Conservation (phyloP, 2,329 filamentous ascomycete species). For the Calonectria pauciramosa region DNA sequence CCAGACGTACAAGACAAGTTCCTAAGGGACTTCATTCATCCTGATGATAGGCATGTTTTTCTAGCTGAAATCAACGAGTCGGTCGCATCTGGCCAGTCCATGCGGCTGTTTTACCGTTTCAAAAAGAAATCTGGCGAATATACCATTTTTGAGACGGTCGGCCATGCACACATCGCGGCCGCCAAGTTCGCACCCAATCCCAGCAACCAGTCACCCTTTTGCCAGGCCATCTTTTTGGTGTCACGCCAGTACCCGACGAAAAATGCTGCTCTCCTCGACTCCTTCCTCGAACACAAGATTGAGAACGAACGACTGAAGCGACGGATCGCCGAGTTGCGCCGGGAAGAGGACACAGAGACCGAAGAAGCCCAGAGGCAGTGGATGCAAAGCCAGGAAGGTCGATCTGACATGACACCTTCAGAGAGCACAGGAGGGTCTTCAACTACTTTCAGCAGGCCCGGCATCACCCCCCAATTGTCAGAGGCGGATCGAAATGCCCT, state of each 20-base stretch:
- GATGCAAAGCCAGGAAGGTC: slow-evolving; percentile 69
- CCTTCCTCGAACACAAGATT: slow-evolving; percentile 96
- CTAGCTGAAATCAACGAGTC: slow-evolving; percentile 91
- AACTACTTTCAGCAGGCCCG: slow-evolving; percentile 47
- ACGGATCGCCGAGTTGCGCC: slow-evolving; percentile 86
- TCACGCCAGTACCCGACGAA: slow-evolving; percentile 90
- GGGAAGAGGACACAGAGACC: slow-evolving; percentile 86
- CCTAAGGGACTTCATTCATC: slow-evolving; percentile 86
- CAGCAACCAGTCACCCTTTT: slow-evolving; percentile 77
- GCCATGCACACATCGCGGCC: slow-evolving; percentile 87
- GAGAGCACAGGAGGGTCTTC: slow-evolving; percentile 58
- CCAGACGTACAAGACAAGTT: slow-evolving; percentile 81
- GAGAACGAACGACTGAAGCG: slow-evolving; percentile 91
- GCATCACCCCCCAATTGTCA: slow-evolving; percentile 67
- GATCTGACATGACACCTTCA: slow-evolving; percentile 66
- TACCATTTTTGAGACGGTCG: slow-evolving; percentile 90
- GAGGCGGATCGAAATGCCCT: slow-evolving; percentile 75
- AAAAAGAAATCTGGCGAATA: slow-evolving; percentile 80
- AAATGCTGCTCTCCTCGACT: slow-evolving; percentile 87
- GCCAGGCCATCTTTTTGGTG: slow-evolving; percentile 95
- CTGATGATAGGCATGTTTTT: slow-evolving; percentile 87
- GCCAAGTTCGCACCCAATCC: slow-evolving; percentile 75
- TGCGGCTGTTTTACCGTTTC: slow-evolving; percentile 91
- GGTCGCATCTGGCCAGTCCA: slow-evolving; percentile 82
- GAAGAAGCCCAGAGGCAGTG: slow-evolving; percentile 75